Conservation (phyloP, 371 early-diverging fungal species). For the Dentiscutata heterogama region DNA sequence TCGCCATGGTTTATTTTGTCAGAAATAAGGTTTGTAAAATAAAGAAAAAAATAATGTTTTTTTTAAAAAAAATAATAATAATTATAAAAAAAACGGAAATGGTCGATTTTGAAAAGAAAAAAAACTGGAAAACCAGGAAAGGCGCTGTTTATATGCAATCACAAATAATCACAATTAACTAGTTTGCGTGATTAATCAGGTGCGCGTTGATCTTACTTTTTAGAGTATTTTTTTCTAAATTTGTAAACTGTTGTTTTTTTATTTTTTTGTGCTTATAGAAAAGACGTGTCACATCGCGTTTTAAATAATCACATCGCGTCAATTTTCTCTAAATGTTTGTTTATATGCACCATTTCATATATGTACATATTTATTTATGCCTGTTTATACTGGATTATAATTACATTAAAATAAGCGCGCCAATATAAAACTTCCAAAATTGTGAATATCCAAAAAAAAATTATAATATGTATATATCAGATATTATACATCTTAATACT, state of each 20-base stretch:
- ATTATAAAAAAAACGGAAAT: neutral
- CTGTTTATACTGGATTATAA: too few relatives aligned
- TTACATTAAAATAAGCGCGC: too few relatives aligned
- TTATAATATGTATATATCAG: too few relatives aligned
- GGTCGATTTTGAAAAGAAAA: neutral
- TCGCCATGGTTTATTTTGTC: constrained; percentile 30
- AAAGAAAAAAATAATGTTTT: neutral
- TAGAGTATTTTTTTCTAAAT: neutral
- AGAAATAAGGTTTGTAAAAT: neutral
- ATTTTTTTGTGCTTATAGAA: neutral
- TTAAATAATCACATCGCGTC: constrained; percentile 29
- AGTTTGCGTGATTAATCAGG: constrained; percentile 28
- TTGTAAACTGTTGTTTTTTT: neutral
- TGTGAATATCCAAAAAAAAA: too few relatives aligned
- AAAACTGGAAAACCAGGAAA: neutral
- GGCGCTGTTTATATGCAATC: constrained; percentile 3
- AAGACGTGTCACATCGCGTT: constrained; percentile 27
- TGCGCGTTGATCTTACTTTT: neutral
- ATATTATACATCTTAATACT: too few relatives aligned
- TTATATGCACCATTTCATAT: too few relatives aligned
- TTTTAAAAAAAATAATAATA: neutral
- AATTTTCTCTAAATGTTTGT: neutral
- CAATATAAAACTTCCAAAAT: too few relatives aligned
- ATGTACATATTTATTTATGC: too few relatives aligned
- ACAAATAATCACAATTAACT: neutral